A percentile compares a stretch with the other conserved stretches of the same genome.
These are phyloP conservation scores for Chlamydomonas applanata DNA, from an alignment of 139 green algal genomes.

Conservation along the genomic window DNA sequence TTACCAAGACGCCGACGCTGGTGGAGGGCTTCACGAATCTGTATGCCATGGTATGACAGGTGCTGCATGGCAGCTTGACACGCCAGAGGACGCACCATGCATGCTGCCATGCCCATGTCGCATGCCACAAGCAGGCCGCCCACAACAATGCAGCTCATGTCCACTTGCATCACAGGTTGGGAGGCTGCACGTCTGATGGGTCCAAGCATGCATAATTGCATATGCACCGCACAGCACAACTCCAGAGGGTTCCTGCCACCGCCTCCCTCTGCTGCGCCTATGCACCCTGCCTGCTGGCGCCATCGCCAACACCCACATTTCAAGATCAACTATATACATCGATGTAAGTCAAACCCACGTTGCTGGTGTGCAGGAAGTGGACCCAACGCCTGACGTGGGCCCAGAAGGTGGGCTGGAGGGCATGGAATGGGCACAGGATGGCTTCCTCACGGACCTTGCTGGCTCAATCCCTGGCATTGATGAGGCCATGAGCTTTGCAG, in stretches of 20 bases:
- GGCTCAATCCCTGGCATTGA: constrained; percentile 94
- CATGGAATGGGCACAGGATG: constrained; percentile 53
- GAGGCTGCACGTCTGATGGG: too few species aligned
- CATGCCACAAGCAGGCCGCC: not conserved
- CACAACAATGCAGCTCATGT: too few species aligned
- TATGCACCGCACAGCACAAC: too few species aligned
- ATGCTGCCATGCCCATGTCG: not conserved
- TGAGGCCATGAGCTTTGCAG: constrained; percentile 97
- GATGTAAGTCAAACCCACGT: too few species aligned
- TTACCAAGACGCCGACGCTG: constrained; percentile 76
- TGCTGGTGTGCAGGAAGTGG: constrained; percentile 90
- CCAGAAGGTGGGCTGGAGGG: constrained; percentile 57
- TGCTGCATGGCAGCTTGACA: not conserved
- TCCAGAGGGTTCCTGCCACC: too few species aligned
- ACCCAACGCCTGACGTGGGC: constrained; percentile 77
- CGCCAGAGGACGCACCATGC: not conserved
- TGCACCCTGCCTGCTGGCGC: too few species aligned
- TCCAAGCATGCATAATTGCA: not conserved
- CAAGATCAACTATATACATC: too few species aligned
- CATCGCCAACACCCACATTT: too few species aligned
- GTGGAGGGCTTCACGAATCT: constrained; percentile 92
- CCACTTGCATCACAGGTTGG: too few species aligned
- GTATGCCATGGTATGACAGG: constrained; percentile 79
- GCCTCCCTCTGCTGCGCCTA: too few species aligned
- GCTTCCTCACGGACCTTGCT: constrained; percentile 84